Evolutionary conservation across 2,329 filamentous ascomycete species (phyloP).

Genomic region (Clonostachys chloroleuca): DNA sequence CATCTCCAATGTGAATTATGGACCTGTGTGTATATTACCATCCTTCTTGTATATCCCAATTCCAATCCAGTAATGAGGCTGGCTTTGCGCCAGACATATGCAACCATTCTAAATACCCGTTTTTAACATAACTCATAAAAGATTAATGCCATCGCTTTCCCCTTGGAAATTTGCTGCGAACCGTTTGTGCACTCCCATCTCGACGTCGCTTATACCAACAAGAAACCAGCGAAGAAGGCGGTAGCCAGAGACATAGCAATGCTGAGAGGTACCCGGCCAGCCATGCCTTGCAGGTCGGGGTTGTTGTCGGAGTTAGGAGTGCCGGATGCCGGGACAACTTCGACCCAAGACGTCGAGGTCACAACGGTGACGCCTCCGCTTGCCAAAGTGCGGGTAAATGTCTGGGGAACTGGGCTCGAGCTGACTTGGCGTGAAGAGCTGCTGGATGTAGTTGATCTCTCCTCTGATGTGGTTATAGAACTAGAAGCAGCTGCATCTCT

Average conservation of each 20-base stretch:
- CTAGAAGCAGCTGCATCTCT: too few relatives aligned
- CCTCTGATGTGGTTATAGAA: conserved; percentile 4
- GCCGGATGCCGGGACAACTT: conserved; percentile 26
- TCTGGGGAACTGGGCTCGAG: conserved; percentile 27
- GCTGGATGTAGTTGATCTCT: conserved; percentile 5
- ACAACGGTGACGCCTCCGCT: conserved; percentile 39
- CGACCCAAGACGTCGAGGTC: conserved; percentile 45
- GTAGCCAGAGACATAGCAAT: background rate
- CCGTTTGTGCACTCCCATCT: too few relatives aligned
- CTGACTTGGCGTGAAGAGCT: conserved; percentile 22
- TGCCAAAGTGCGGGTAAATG: conserved; percentile 38
- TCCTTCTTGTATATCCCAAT: too few relatives aligned
- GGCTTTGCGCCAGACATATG: too few relatives aligned
- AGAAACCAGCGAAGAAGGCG: background rate
- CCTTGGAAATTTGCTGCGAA: too few relatives aligned
- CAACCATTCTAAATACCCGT: too few relatives aligned
- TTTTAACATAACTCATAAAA: too few relatives aligned
- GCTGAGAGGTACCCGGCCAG: conserved; percentile 2
- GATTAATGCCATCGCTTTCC: too few relatives aligned
- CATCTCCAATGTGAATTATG: too few relatives aligned
- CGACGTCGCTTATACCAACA: background rate
- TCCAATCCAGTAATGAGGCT: too few relatives aligned
- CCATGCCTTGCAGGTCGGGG: conserved; percentile 1
- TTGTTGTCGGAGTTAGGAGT: conserved; percentile 8
- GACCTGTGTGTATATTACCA: too few relatives aligned